These are phyloP conservation scores for Pseudozyma thailandica DNA, from an alignment of 1,284 basidiomycete species.

Conservation along the genomic window DNA sequence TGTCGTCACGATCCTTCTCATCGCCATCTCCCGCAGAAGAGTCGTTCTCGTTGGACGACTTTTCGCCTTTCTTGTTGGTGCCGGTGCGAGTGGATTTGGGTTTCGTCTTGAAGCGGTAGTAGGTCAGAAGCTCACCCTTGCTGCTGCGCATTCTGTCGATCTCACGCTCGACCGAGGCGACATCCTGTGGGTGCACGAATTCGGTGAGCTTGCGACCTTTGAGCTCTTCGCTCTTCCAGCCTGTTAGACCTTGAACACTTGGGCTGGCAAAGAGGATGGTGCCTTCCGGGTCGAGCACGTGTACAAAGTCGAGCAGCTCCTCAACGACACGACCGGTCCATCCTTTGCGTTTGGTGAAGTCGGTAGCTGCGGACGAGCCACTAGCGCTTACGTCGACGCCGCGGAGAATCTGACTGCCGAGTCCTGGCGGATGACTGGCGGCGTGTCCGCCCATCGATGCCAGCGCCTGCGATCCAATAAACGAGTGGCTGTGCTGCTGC, in stretches of 20 bases:
- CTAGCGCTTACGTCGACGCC: slow-evolving; percentile 51
- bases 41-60: slow-evolving; percentile 29
- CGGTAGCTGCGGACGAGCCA: slow-evolving; percentile 51
- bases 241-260: slow-evolving; percentile 52
- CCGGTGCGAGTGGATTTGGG: slow-evolving; percentile 19
- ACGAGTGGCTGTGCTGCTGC: slow-evolving; percentile 32
- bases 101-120: slow-evolving; percentile 62
- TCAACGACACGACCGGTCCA: slow-evolving; percentile 61
- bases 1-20: slow-evolving; percentile 33
- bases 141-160: slow-evolving; percentile 45
- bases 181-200: slow-evolving; percentile 60
- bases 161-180: slow-evolving; percentile 50
- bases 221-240: slow-evolving; percentile 60
- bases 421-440: slow-evolving; percentile 52
- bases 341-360: slow-evolving; percentile 63
- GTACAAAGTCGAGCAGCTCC: slow-evolving; percentile 62
- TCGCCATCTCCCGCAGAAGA: slow-evolving; percentile 36
- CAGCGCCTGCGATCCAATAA: slow-evolving; percentile 33
- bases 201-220: slow-evolving; percentile 54
- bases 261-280: slow-evolving; percentile 55
- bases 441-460: slow-evolving; percentile 48
- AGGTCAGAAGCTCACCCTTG: slow-evolving; percentile 52
- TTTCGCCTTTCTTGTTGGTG: slow-evolving; percentile 37
- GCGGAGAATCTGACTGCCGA: slow-evolving; percentile 47
- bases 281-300: slow-evolving; percentile 57